Evolutionary conservation across 345 rosid genomes (phyloP), one percentile per base, ranked within the genome.

Genomic region (Combretum micranthum): DNA sequence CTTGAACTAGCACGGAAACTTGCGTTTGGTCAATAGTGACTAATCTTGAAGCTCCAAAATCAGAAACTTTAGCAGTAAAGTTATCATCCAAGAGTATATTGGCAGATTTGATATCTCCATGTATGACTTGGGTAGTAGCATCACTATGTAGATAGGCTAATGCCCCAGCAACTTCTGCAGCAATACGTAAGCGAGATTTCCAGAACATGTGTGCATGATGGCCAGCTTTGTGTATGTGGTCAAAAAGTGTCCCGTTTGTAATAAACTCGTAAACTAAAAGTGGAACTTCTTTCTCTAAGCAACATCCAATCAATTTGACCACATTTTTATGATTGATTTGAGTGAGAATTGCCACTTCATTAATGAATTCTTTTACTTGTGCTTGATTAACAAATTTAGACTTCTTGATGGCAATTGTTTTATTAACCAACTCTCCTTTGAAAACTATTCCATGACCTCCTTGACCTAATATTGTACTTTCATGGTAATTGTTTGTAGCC

Each of bases 1-100:
- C 81, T 19, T 78, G 78, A 3, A 75, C 76, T 75, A 74, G 45
- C 9, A 80, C n/a, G n/a, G 77, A 64, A 59, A 80, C 50, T 56
- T 74, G 76, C 26, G 72, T 65, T 15, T 77, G 75, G 37, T 78
- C 83, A 18, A 73, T 9, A 0, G 60, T 78, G 49, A 81, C 69
- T 3, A 75, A 51, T 42, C 79, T 68, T 3, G 79, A 81, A 4
- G 77, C 72, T 13, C 86, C 86, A 48, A 81, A 80, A 64, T 81
- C 86, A 0, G 83, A 65, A 8, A 75, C 77, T 52, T 78, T 81
- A 0, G 79, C 80, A 3, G n/a, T n/a, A n/a, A n/a, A n/a, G n/a
- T n/a, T n/a, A n/a, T n/a, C n/a, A n/a, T n/a, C n/a, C n/a, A n/a
- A 65, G 13, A 77, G 68, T 58, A 80, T 75, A 64, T 80, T 80